These are phyloP conservation scores for Termitomyces sp. DNA, from an alignment of 768 basidiomycete species.

Conservation along the genomic window DNA sequence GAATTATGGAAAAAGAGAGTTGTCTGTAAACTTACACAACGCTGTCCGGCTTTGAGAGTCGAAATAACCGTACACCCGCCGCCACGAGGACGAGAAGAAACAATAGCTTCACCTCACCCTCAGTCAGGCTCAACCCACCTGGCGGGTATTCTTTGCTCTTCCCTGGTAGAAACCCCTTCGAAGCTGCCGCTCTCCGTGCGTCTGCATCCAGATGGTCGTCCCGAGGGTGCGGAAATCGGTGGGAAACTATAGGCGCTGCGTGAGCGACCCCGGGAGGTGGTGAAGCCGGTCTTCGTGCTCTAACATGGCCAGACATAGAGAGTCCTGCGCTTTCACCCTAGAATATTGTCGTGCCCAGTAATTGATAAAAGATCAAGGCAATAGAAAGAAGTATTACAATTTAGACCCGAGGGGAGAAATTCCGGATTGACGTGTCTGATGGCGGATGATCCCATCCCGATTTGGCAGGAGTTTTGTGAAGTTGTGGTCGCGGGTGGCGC, in stretches of 20 bases:
- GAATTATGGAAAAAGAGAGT: not conserved
- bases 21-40: conserved; percentile 71
- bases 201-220: conserved; percentile 74
- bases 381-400: conserved; percentile 3
- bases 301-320: conserved; percentile 46
- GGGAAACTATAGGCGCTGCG: conserved; percentile 31
- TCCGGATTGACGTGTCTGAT: conserved; percentile 15
- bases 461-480: conserved; percentile 2
- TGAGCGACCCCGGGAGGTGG: conserved; percentile 47
- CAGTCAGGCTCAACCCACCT: conserved; percentile 61
- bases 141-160: conserved; percentile 39
- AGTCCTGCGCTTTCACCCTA: conserved; percentile 9
- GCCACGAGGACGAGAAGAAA: conserved; percentile 64
- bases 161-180: conserved; percentile 55
- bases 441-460: not conserved
- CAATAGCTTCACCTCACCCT: conserved; percentile 76
- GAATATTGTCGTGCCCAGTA: conserved; percentile 2
- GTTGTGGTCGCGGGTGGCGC: not conserved
- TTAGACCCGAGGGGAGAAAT: not conserved
- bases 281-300: conserved; percentile 65
- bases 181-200: conserved; percentile 60
- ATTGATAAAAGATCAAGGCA: conserved; percentile 3
- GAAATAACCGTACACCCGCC: conserved; percentile 76
- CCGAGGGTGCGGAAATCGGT: conserved; percentile 60
- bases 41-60: conserved; percentile 79